Conservation (phyloP, 805 yeast genomes). For the Nakazawaea pomicola region DNA sequence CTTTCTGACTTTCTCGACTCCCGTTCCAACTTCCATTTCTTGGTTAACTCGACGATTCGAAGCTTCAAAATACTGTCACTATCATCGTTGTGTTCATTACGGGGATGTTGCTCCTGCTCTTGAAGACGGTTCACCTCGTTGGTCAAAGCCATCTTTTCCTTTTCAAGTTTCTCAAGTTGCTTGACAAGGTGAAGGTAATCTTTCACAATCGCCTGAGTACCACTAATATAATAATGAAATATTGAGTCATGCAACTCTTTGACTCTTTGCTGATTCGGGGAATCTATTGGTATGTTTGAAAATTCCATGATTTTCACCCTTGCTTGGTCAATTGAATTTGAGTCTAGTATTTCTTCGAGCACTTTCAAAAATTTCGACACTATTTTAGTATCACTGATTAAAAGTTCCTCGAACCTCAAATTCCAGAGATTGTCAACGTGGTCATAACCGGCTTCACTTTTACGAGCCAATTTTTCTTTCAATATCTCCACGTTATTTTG, state of each 20-base stretch:
- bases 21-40: constrained; percentile 65
- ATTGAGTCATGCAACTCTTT: constrained; percentile 29
- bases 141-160: not conserved
- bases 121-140: constrained; percentile 3
- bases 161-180: constrained; percentile 4
- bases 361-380: constrained; percentile 45
- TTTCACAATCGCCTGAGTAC: constrained; percentile 51
- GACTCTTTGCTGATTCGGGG: constrained; percentile 19
- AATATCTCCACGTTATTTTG: constrained; percentile 32
- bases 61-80: constrained; percentile 29
- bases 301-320: constrained; percentile 41
- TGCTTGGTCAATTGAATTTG: constrained; percentile 55
- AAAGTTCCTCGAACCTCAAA: constrained; percentile 37
- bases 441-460: constrained; percentile 11
- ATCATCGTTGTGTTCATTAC: not conserved
- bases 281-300: constrained; percentile 24
- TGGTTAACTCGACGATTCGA: constrained; percentile 57
- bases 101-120: not conserved
- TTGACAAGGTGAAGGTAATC: constrained; percentile 38
- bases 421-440: constrained; percentile 29
- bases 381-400: constrained; percentile 36
- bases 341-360: constrained; percentile 52
- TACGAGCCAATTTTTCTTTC: constrained; percentile 29
- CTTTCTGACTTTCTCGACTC: constrained; percentile 63
- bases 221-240: constrained; percentile 50